These are phyloP conservation scores for Heteromeles arbutifolia DNA, from an alignment of 306 rosid species.

Conservation along the genomic window DNA sequence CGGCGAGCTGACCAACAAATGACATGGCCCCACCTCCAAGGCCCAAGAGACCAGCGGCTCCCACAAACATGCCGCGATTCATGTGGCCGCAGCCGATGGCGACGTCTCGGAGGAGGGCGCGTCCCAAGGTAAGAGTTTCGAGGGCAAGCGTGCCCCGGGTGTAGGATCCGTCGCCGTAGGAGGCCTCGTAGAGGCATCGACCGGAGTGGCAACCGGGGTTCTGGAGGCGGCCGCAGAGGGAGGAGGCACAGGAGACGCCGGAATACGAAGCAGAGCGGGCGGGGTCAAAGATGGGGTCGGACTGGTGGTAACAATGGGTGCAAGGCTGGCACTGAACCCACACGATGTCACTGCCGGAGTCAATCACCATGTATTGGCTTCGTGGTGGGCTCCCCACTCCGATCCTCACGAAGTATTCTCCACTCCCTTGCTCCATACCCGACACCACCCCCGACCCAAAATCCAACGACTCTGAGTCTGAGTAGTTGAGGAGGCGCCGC, in stretches of 20 bases:
- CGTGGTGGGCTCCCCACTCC: conserved; percentile 79
- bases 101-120: conserved; percentile 41
- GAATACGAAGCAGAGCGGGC: conserved; percentile 53
- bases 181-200: conserved; percentile 59
- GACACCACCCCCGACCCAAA: conserved; percentile 81
- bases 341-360: conserved; percentile 79
- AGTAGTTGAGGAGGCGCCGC: conserved; percentile 23
- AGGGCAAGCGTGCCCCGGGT: conserved; percentile 77
- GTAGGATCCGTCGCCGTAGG: conserved; percentile 83
- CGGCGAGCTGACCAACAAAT: conserved; percentile 70
- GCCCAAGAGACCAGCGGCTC: conserved; percentile 81
- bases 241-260: conserved; percentile 59
- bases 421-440: conserved; percentile 74
- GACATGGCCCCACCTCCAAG: conserved; percentile 91
- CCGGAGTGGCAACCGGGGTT: conserved; percentile 53
- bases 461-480: not conserved
- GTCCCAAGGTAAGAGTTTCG: conserved; percentile 67
- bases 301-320: conserved; percentile 61
- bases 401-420: conserved; percentile 74
- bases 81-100: conserved; percentile 92
- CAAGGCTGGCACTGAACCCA: conserved; percentile 96
- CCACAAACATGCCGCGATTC: conserved; percentile 83
- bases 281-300: conserved; percentile 85
- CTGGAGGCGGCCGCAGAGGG: conserved; percentile 61
- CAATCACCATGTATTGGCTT: conserved; percentile 69